These are phyloP conservation scores for Rhizopogon roseolus DNA, from an alignment of 768 basidiomycete species.

Conservation along the genomic window DNA sequence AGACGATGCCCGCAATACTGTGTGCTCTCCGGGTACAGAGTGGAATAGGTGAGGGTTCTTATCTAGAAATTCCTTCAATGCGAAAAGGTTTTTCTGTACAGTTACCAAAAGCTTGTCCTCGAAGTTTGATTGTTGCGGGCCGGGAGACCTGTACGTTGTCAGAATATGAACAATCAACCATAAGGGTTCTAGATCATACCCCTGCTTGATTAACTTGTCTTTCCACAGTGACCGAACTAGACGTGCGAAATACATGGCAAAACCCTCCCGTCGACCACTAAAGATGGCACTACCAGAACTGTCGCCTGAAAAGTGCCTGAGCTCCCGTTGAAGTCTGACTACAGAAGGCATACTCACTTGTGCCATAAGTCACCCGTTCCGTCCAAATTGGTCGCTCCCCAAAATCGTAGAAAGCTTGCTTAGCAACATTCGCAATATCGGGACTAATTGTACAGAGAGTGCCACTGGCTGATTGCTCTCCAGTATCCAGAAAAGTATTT, in stretches of 20 bases:
- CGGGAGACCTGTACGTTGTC: conserved; percentile 30
- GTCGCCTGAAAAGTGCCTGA: conserved; percentile 39
- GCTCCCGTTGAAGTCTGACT: neutral
- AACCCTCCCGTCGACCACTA: conserved; percentile 84
- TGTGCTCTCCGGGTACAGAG: conserved; percentile 67
- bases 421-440: conserved; percentile 67
- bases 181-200: conserved; percentile 35
- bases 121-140: conserved; percentile 55
- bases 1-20: conserved; percentile 47
- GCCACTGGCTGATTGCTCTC: conserved; percentile 40
- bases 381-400: conserved; percentile 82
- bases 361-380: conserved; percentile 72
- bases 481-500: conserved; percentile 70
- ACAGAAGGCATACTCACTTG: conserved; percentile 38
- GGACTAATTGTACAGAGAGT: conserved; percentile 49
- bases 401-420: conserved; percentile 83
- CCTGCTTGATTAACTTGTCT: conserved; percentile 60
- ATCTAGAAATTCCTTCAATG: conserved; percentile 70
- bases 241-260: conserved; percentile 83
- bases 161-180: neutral
- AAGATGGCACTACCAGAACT: conserved; percentile 72
- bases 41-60: conserved; percentile 85
- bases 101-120: conserved; percentile 57
- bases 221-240: conserved; percentile 88
- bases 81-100: conserved; percentile 77